A percentile compares a stretch with the other conserved stretches of the same genome.
These are phyloP conservation scores for Penicillium sp. DNA, from an alignment of 2,329 filamentous ascomycete genomes.

Conservation along the genomic window DNA sequence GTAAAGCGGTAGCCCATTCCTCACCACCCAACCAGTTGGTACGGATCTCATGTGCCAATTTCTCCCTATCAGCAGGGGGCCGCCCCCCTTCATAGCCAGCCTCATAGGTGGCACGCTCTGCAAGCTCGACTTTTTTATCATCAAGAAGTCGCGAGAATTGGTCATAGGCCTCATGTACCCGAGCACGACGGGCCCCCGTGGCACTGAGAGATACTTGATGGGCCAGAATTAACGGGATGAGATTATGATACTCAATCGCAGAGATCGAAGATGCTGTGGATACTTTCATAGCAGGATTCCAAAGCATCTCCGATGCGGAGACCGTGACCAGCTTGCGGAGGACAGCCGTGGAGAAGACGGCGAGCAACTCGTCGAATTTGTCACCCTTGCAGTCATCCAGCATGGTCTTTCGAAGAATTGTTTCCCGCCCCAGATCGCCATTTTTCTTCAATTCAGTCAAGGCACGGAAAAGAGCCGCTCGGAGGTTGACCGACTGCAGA, in stretches of 20 bases:
- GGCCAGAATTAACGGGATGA: constrained; percentile 65
- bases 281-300: constrained; percentile 50
- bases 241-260: constrained; percentile 30
- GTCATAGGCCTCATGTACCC: constrained; percentile 53
- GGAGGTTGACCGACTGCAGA: constrained; percentile 82
- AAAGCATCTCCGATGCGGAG: constrained; percentile 35
- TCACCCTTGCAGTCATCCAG: constrained; percentile 94
- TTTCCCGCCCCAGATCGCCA: constrained; percentile 72
- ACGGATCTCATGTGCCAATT: constrained; percentile 47
- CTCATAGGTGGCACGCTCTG: constrained; percentile 26
- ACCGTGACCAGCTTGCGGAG: constrained; percentile 61
- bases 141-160: constrained; percentile 62
- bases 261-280: constrained; percentile 47
- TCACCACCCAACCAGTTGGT: constrained; percentile 73
- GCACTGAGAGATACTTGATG: constrained; percentile 63
- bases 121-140: constrained; percentile 55
- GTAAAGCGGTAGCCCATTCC: constrained; percentile 64
- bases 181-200: constrained; percentile 55
- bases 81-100: constrained; percentile 14
- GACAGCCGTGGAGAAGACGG: constrained; percentile 76
- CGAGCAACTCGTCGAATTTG: constrained; percentile 77
- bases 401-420: constrained; percentile 84
- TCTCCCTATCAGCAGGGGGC: constrained; percentile 31
- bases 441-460: constrained; percentile 85
- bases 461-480: constrained; percentile 71